A percentile compares a stretch with the other conserved stretches of the same genome.
Conservation (phyloP, 345 rosid genomes). For the Tarenaya hassleriana region DNA sequence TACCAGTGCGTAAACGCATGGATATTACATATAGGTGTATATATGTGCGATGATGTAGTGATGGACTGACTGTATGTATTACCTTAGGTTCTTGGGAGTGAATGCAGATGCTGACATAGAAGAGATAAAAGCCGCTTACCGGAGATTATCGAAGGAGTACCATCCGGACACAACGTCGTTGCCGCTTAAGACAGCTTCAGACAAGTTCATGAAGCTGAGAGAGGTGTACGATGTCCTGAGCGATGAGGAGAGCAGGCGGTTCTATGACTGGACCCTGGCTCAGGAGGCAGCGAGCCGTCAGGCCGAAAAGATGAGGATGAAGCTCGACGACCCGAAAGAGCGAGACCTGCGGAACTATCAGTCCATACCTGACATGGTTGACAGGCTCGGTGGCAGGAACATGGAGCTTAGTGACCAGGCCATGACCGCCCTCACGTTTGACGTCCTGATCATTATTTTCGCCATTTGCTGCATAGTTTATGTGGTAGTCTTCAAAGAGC, state of each 20-base stretch:
- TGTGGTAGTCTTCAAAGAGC: constrained; percentile 59
- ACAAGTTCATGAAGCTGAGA: constrained; percentile 73
- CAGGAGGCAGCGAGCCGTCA: constrained; percentile 82
- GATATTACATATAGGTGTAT: not conserved
- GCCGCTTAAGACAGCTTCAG: constrained; percentile 73
- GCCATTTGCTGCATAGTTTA: constrained; percentile 54
- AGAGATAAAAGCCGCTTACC: constrained; percentile 81
- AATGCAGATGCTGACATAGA: constrained; percentile 66
- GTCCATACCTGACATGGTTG: constrained; percentile 73
- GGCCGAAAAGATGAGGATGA: constrained; percentile 71
- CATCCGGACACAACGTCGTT: constrained; percentile 94
- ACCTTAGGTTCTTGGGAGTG: constrained; percentile 69
- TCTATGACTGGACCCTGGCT: constrained; percentile 89
- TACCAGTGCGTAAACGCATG: constrained; percentile 51
- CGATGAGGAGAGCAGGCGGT: constrained; percentile 54
- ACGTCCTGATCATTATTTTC: constrained; percentile 43
- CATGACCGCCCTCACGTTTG: constrained; percentile 70
- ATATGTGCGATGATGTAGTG: not conserved
- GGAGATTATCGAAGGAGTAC: constrained; percentile 81
- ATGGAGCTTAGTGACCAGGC: constrained; percentile 79
- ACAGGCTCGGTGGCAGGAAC: constrained; percentile 78
- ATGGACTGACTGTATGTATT: not conserved
- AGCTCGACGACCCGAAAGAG: constrained; percentile 60
- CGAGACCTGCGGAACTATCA: constrained; percentile 40
- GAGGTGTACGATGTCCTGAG: constrained; percentile 59